Conservation (phyloP, 371 early-diverging fungal species). For the Lichtheimia hyalospora region DNA sequence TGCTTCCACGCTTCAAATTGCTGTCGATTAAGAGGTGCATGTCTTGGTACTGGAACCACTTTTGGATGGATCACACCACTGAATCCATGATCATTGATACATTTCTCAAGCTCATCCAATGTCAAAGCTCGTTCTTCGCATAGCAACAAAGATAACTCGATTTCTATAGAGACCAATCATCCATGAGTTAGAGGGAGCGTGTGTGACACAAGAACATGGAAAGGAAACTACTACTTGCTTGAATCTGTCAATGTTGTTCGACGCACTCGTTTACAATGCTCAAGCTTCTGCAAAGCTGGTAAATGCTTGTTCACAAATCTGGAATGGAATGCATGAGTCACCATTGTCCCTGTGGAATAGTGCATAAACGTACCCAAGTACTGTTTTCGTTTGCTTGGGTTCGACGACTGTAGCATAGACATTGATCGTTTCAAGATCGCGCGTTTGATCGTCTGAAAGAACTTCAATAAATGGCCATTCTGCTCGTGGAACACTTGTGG, state of each 20-base stretch:
- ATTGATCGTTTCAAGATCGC: constrained; percentile 31
- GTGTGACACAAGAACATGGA: background rate
- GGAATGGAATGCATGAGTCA: background rate
- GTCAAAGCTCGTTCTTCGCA: constrained; percentile 23
- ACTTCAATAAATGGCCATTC: constrained; percentile 49
- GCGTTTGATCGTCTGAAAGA: constrained; percentile 36
- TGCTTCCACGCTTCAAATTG: constrained; percentile 63
- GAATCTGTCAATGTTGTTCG: constrained; percentile 14
- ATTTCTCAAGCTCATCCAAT: constrained; percentile 8
- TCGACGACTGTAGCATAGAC: constrained; percentile 45
- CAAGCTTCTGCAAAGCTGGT: constrained; percentile 33
- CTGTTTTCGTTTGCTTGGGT: constrained; percentile 34
- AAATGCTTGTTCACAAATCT: constrained; percentile 47
- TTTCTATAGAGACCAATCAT: constrained; percentile 2
- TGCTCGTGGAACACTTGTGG: constrained; percentile 11
- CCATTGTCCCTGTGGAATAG: background rate
- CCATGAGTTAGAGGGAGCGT: background rate
- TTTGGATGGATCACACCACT: constrained; percentile 14
- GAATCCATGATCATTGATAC: constrained; percentile 17
- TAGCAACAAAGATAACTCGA: constrained; percentile 31
- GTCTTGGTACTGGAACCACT: constrained; percentile 31
- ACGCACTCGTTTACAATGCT: constrained; percentile 50
- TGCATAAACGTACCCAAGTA: constrained; percentile 38
- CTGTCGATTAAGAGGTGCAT: constrained; percentile 53
- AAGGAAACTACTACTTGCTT: constrained; percentile 2